These are phyloP conservation scores for Pterocarpus santalinus DNA, from an alignment of 306 rosid species.

Conservation along the genomic window DNA sequence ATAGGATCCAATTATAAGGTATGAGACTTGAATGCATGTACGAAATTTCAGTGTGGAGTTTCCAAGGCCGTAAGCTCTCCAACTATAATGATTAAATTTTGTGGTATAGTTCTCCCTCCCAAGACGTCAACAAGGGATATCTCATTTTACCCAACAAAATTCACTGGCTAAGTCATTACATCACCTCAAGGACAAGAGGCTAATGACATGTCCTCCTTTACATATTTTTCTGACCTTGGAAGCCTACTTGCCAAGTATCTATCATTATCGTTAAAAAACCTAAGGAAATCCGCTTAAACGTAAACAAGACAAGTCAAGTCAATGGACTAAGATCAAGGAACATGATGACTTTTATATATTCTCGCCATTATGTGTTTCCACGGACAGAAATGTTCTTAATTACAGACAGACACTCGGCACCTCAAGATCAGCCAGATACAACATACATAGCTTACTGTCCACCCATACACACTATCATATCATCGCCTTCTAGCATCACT, in stretches of 20 bases:
- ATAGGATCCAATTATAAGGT: no score
- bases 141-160: background rate
- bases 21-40: no score
- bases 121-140: no score
- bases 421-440: conserved; percentile 35
- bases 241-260: background rate
- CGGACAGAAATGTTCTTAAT: conserved; percentile 24
- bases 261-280: background rate
- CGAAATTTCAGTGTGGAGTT: no score
- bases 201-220: background rate
- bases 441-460: background rate
- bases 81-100: no score
- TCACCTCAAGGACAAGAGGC: background rate
- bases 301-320: background rate
- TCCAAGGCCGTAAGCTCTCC: no score
- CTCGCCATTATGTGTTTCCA: conserved; percentile 16
- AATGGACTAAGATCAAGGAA: background rate
- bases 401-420: conserved; percentile 27
- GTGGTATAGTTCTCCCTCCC: no score
- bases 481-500: conserved; percentile 50
- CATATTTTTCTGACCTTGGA: background rate
- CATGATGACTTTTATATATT: conserved; percentile 28
- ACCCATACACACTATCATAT: conserved; percentile 1
- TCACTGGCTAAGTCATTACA: background rate
- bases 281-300: conserved; percentile 3